Base-by-base conservation (phyloP, 306 rosid species). In the Prunus davidiana region DNA sequence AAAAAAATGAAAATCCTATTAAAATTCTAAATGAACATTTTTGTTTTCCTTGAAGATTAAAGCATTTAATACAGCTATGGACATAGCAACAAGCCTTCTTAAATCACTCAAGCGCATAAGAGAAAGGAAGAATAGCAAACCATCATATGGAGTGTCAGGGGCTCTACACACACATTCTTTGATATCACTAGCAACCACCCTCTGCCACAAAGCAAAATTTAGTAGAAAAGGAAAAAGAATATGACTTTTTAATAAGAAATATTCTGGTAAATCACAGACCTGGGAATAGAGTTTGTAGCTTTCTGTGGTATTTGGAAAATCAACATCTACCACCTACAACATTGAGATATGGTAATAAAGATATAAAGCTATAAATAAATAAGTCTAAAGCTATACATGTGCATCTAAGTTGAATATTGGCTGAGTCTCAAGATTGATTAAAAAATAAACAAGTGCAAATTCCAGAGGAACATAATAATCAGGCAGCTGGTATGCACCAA, bases 91-190 rank as follows among this genome's bases (percentile, higher is more conserved):
- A 67, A 20, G 4, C 27, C 24, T 65, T 3, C 43, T 38, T 38
- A 38, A 73, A 82, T 54, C 56, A 38, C 25, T 24, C 19, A 14
- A 57, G 28, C n/a, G 25, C 27, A 61, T n/a, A 81, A 72, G 76
- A 77, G 76, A 76, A 66, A 4, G 68, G 47, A 38, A 71, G 67
- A 78, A 70, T 41, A 63, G 79, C 93, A 69, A 84, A 96, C 98
- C 99, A 91, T 91, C 98, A 74, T 91, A 96, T 50, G 99, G 94
- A 75, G 97, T 91, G 88, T 93, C 98, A n/a, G 98, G 99, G 9
- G 99, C 98, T 64, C 98, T 90, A 34, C 99, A 96, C 82, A 96
- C 99, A 20, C 96, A 92, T 81, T 96, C 98, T 87, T 92, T 96
- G 84, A 96, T 91, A 81, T 96, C 99, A 88, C 98, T 89, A 64